A percentile compares a stretch with the other conserved stretches of the same genome.
Conservation (phyloP, 495 filamentous ascomycete genomes). For the Cryomyces antarcticus region DNA sequence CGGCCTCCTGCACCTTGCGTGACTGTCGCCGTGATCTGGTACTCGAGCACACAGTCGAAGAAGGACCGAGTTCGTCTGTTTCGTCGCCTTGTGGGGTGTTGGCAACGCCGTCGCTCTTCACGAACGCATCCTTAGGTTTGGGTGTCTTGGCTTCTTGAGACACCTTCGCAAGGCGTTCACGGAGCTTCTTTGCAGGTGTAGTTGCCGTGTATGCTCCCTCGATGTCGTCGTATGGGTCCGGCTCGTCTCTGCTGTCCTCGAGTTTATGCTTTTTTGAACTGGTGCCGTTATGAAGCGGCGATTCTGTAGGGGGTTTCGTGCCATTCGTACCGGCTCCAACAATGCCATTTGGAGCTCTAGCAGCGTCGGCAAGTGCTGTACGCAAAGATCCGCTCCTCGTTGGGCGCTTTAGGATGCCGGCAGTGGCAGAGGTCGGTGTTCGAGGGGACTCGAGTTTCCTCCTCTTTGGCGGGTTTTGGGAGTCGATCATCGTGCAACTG, state of each 20-base stretch:
- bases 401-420: not conserved
- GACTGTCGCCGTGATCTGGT: not conserved
- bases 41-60: not conserved
- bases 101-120: not conserved
- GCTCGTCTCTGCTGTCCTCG: not conserved
- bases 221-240: slow-evolving; percentile 13
- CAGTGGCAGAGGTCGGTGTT: not conserved
- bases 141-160: not conserved
- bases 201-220: slow-evolving; percentile 6
- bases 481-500: slow-evolving; percentile 5
- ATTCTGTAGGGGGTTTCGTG: not conserved
- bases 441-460: slow-evolving; percentile 12
- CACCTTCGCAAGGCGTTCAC: not conserved
- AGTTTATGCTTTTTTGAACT: not conserved
- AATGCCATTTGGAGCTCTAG: not conserved
- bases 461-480: slow-evolving; percentile 11
- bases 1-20: not conserved
- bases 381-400: slow-evolving; percentile 1
- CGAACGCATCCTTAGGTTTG: not conserved
- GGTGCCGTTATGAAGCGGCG: not conserved
- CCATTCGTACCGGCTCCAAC: not conserved
- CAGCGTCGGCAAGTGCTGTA: not conserved
- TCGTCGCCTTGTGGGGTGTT: not conserved
- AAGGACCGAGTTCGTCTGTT: not conserved
- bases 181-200: slow-evolving; percentile 1